Base-by-base conservation (phyloP, 2,329 filamentous ascomycete species). In the Claviceps quebecensis region DNA sequence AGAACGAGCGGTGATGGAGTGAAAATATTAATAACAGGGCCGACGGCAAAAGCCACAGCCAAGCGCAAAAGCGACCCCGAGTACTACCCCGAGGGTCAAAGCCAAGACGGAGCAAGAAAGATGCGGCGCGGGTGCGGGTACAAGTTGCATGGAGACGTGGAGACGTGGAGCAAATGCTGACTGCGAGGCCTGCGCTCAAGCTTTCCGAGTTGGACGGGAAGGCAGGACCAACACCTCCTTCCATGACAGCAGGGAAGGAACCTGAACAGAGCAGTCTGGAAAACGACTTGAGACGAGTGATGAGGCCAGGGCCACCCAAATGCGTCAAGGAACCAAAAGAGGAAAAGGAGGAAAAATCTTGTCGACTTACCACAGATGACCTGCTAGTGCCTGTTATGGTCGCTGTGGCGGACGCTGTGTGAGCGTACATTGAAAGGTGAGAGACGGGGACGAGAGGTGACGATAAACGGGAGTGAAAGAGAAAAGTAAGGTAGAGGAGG, bases 281-380 rank as follows among this genome's bases (percentile, higher is more conserved):
- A 9, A 29, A 29, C 26, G 26, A 29, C 8, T 29, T 29, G 26
- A 29, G 26, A 29, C 26, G 26, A 29, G 29, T 11, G 29, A 8
- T 19, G 49, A 26, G 45, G 50, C 55, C 53, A 47, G 38, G 47
- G 36, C 17, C 47, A 19, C 22, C 23, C 38, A 38, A 43, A 36
- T 14, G 19, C 11, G 29, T 9, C 26, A 37, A 19, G 47, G 29
- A 41, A 13, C 19, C 37, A 49, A 9, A 45, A 53, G 47, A 50
- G 38, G 29, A 23, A 43, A 22, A 29, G 48, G 47, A 39, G 51
- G 47, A 49, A 46, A 50, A 26, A 47, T 34, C 3, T 34, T 34
- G 49, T 48, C 41, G 47, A 69, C 68, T 67, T 56, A 72, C 69
- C 51, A 64, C 53, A 54, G 63, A 71, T 69, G 50, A 56, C 23